A percentile compares a stretch with the other conserved stretches of the same genome.
These are phyloP conservation scores for Ophioceras dolichostomum DNA, from an alignment of 2,329 filamentous ascomycete genomes.

Conservation along the genomic window DNA sequence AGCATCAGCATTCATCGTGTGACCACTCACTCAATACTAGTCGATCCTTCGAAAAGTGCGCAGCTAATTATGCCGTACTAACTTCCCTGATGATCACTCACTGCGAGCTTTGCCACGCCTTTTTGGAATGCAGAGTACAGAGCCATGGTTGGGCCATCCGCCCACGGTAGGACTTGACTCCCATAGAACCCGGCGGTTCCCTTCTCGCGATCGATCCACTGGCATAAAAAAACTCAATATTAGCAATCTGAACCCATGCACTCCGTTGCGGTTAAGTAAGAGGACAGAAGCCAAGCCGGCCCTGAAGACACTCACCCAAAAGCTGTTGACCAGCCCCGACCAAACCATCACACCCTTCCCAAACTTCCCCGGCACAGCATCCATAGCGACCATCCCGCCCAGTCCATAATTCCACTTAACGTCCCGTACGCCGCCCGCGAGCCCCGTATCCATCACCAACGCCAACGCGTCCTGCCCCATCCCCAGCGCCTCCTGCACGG, in stretches of 20 bases:
- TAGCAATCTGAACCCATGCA: neutral
- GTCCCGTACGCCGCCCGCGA: neutral
- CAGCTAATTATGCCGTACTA: no score
- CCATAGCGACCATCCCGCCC: neutral
- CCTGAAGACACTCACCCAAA: neutral
- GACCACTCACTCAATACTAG: no score
- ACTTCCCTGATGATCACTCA: no score
- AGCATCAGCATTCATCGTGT: no score
- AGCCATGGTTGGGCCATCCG: neutral
- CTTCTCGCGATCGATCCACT: constrained; percentile 3
- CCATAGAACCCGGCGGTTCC: constrained; percentile 4
- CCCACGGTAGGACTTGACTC: neutral
- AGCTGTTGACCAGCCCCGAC: constrained; percentile 1
- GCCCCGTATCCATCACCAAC: neutral
- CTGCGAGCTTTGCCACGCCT: neutral
- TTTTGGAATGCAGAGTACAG: neutral
- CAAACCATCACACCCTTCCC: neutral
- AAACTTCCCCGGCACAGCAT: neutral
- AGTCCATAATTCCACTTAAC: neutral
- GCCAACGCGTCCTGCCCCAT: neutral
- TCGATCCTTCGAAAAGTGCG: no score
- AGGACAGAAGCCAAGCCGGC: neutral
- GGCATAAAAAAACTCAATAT: neutral
- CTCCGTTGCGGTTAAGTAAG: neutral
- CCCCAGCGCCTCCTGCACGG: neutral